These are phyloP conservation scores for Cordyceps fumosorosea DNA, from an alignment of 2,329 filamentous ascomycete species.

Conservation along the genomic window DNA sequence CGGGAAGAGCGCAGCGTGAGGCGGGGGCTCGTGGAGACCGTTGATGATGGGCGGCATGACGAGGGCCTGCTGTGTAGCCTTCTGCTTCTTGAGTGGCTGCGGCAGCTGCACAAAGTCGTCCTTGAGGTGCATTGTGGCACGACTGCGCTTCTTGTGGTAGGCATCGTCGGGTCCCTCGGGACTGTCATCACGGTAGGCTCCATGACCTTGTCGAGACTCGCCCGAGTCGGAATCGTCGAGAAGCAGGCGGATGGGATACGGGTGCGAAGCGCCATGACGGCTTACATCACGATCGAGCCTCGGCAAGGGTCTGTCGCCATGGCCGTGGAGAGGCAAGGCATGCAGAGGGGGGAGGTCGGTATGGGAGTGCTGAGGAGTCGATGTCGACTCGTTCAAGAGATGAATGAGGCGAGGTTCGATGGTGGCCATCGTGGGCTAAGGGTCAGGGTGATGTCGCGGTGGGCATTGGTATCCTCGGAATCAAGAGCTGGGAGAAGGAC, in stretches of 20 bases:
- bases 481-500: conserved; percentile 12
- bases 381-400: conserved; percentile 51
- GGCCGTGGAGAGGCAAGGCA: conserved; percentile 36
- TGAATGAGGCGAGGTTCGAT: conserved; percentile 63
- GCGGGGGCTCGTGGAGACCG: conserved; percentile 55
- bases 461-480: conserved; percentile 19
- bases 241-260: conserved; percentile 34
- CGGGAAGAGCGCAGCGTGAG: conserved; percentile 54
- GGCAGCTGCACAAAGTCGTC: conserved; percentile 60
- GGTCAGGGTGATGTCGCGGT: conserved; percentile 21
- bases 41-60: conserved; percentile 60
- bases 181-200: conserved; percentile 39
- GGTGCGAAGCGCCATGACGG: conserved; percentile 19
- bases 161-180: conserved; percentile 38
- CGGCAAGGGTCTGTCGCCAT: conserved; percentile 40
- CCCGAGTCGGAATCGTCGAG: conserved; percentile 32
- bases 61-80: conserved; percentile 46
- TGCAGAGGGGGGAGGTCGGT: conserved; percentile 51
- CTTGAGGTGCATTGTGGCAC: conserved; percentile 38
- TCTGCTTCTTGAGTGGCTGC: conserved; percentile 59
- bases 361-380: conserved; percentile 39
- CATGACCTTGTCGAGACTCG: conserved; percentile 36
- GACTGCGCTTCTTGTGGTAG: conserved; percentile 49
- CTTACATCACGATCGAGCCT: conserved; percentile 45
- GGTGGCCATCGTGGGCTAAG: conserved; percentile 49